Percentiles rank a stretch among this genome's conserved stretches.
Evolutionary conservation across 306 rosid genomes (phyloP).

Genomic region (Abrus pulchellus): DNA sequence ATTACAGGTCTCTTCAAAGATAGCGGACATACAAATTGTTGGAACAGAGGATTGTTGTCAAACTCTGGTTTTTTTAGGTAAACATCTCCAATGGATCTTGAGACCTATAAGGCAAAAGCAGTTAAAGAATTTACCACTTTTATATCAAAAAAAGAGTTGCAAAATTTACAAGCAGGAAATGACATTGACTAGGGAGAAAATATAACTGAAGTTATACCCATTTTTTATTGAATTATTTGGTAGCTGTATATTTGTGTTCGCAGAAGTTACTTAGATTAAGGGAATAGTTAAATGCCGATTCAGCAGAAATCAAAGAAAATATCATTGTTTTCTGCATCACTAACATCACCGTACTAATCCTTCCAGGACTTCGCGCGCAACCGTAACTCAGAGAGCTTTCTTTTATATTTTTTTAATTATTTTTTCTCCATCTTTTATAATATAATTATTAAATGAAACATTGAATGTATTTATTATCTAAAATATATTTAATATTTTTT

Average conservation of each 20-base stretch:
- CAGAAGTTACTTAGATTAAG: not conserved
- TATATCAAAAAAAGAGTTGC: not conserved
- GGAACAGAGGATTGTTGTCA: slow-evolving; percentile 62
- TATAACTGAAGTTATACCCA: not conserved
- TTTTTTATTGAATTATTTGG: not conserved
- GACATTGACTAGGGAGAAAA: no score
- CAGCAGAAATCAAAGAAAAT: no score
- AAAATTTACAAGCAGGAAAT: slow-evolving; percentile 1
- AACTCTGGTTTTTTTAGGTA: slow-evolving; percentile 77
- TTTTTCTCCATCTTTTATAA: no score
- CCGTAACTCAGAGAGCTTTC: no score
- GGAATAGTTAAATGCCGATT: no score
- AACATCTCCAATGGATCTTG: slow-evolving; percentile 84
- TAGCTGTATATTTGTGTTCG: not conserved
- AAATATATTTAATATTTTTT: no score
- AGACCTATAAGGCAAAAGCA: slow-evolving; percentile 58
- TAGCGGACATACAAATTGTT: slow-evolving; percentile 56
- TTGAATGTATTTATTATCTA: no score
- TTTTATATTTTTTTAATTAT: no score
- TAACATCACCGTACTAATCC: no score
- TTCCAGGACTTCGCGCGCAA: slow-evolving; percentile 32
- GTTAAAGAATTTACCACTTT: slow-evolving; percentile 1
- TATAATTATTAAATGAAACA: no score
- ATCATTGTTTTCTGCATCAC: no score
- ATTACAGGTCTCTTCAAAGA: slow-evolving; percentile 70